Conservation (phyloP, 1,284 basidiomycete genomes). For the Apiotrichum sp. region DNA sequence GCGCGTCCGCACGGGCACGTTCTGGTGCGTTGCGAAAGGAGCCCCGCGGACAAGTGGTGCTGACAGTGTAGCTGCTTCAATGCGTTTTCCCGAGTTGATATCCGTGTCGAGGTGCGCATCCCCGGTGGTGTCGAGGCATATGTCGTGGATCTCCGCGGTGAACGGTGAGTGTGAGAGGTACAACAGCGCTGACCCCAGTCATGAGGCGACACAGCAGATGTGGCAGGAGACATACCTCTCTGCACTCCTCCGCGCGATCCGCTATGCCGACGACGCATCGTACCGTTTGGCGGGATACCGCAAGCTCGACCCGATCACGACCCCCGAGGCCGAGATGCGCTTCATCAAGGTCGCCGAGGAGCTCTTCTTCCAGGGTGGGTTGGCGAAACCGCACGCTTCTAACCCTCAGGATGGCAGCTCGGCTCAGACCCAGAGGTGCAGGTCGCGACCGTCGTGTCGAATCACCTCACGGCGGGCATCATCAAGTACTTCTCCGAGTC, state of each 20-base stretch:
- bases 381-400: background rate
- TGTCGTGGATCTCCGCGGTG: conserved; percentile 87
- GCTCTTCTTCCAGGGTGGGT: conserved; percentile 78
- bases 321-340: conserved; percentile 76
- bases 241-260: conserved; percentile 79
- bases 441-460: conserved; percentile 94
- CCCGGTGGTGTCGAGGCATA: conserved; percentile 95
- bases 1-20: conserved; percentile 90
- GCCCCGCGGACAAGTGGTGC: background rate
- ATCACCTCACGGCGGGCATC: conserved; percentile 89
- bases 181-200: conserved; percentile 50
- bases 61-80: conserved; percentile 73
- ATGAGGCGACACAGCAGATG: conserved; percentile 83
- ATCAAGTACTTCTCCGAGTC: conserved; percentile 97
- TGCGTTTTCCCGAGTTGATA: conserved; percentile 93
- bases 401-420: conserved; percentile 79
- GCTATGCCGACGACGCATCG: conserved; percentile 91
- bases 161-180: conserved; percentile 58
- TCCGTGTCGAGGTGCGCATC: conserved; percentile 96
- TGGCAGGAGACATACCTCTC: conserved; percentile 98
- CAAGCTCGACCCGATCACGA: conserved; percentile 90
- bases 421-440: conserved; percentile 98
- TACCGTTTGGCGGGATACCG: conserved; percentile 90
- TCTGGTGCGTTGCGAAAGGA: conserved; percentile 60
- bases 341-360: conserved; percentile 89